Conservation (phyloP, 2,329 filamentous ascomycete genomes). For the Aaosphaeria pasadenensis region DNA sequence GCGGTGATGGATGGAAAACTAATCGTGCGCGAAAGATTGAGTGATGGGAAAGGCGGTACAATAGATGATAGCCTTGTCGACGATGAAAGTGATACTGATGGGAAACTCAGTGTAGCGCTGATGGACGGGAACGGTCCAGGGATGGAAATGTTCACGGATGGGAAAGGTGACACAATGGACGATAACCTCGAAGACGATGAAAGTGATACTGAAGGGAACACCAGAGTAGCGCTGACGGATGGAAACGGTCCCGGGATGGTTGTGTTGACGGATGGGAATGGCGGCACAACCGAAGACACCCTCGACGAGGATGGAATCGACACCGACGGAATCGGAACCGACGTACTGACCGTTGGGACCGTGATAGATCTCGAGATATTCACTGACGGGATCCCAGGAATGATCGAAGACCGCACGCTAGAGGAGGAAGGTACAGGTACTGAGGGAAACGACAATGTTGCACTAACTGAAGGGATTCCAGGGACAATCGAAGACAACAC, state of each 20-base stretch:
- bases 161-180: not conserved
- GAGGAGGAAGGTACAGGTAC: not conserved
- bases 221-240: constrained; percentile 1
- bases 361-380: not conserved
- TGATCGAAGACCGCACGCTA: not conserved
- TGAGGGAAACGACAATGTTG: not conserved
- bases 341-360: not conserved
- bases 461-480: not conserved
- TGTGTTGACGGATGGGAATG: too few relatives aligned
- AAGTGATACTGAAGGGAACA: not conserved
- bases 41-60: constrained; percentile 1
- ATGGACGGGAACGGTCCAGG: too few relatives aligned
- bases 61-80: not conserved
- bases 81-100: too few relatives aligned
- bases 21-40: not conserved
- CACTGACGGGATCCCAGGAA: not conserved
- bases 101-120: too few relatives aligned
- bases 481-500: not conserved
- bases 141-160: not conserved
- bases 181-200: not conserved
- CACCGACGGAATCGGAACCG: not conserved
- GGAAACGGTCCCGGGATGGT: not conserved
- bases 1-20: too few relatives aligned
- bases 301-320: not conserved
- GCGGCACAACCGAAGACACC: too few relatives aligned